These are phyloP conservation scores for Tetrahymena borealis DNA, from an alignment of 73 alveolate genomes.

Conservation along the genomic window DNA sequence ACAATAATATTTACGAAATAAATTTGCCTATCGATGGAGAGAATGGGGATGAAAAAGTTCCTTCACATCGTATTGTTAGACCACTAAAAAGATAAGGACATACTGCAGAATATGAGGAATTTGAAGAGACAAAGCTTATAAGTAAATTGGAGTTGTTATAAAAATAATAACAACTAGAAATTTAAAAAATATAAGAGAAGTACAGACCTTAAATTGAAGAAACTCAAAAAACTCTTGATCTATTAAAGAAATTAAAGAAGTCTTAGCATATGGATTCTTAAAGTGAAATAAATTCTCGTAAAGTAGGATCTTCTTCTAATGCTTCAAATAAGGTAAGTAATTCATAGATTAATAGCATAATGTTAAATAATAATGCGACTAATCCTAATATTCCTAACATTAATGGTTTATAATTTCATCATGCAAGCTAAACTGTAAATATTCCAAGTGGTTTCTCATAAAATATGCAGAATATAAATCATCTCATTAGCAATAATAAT, in stretches of 20 bases:
- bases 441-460: neutral
- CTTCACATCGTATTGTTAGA: neutral
- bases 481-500: neutral
- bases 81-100: neutral
- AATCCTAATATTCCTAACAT: neutral
- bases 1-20: neutral
- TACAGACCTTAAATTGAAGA: neutral
- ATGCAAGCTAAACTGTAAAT: neutral
- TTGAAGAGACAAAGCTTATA: neutral
- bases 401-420: neutral
- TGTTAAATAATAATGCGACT: neutral
- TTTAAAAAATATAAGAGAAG: neutral
- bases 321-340: neutral
- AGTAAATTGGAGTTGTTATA: neutral
- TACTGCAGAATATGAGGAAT: neutral
- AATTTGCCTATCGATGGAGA: neutral
- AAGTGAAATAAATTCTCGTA: neutral
- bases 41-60: neutral
- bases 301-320: neutral
- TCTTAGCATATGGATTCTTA: too few relatives aligned
- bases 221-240: neutral
- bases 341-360: neutral
- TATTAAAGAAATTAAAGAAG: neutral
- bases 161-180: neutral
- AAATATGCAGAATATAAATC: neutral